Conservation (phyloP, 2,329 filamentous ascomycete genomes). For the Xylariaceae sp. region DNA sequence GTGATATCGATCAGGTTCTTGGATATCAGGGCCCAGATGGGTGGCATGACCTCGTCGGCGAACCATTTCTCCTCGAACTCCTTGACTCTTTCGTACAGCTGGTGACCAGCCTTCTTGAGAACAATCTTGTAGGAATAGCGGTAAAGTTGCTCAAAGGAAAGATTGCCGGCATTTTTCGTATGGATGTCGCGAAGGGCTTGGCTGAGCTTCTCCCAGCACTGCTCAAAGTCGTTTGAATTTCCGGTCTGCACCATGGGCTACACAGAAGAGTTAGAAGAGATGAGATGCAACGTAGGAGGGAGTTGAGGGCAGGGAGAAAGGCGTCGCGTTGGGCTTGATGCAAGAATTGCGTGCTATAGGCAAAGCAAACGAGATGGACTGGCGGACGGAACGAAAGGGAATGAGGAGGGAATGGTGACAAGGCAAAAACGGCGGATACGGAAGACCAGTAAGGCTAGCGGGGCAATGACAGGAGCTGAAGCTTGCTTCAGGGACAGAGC, state of each 20-base stretch:
- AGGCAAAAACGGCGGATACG: too few relatives aligned
- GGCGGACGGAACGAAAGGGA: too few relatives aligned
- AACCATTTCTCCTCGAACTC: slow-evolving; percentile 80
- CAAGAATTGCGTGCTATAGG: too few relatives aligned
- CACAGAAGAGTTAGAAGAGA: too few relatives aligned
- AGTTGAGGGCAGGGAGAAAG: too few relatives aligned
- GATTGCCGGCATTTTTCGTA: slow-evolving; percentile 76
- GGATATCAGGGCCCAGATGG: slow-evolving; percentile 64
- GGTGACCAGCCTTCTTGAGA: slow-evolving; percentile 73
- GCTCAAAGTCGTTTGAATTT: slow-evolving; percentile 72
- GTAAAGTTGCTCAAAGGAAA: slow-evolving; percentile 95
- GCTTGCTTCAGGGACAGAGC: too few relatives aligned
- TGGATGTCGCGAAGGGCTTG: slow-evolving; percentile 82
- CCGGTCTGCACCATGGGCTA: slow-evolving; percentile 27
- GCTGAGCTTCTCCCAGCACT: slow-evolving; percentile 70
- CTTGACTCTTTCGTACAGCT: slow-evolving; percentile 74
- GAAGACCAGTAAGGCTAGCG: too few relatives aligned
- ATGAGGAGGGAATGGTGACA: too few relatives aligned
- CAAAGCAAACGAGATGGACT: too few relatives aligned
- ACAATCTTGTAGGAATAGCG: slow-evolving; percentile 92
- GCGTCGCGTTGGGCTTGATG: too few relatives aligned
- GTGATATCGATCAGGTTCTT: slow-evolving; percentile 54
- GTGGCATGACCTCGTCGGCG: slow-evolving; percentile 60
- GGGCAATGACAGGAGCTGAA: not conserved
- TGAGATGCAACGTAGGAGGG: too few relatives aligned